Evolutionary conservation across 331 rosid species (phyloP).

Genomic region (Erythrophleum ivorense): DNA sequence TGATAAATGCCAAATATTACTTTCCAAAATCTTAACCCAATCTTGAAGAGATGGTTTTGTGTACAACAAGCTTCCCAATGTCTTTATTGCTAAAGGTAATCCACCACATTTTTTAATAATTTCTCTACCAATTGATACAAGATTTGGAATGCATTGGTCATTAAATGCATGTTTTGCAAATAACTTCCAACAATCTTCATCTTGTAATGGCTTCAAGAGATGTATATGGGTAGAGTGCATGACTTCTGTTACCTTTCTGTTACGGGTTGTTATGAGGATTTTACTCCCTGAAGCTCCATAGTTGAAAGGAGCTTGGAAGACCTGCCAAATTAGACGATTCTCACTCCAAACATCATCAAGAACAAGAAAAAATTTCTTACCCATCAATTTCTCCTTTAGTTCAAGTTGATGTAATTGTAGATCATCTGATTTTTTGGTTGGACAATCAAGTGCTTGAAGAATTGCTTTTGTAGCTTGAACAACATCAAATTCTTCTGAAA

Average conservation of each 20-base stretch:
- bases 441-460: neutral
- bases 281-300: constrained; percentile 3
- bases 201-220: neutral
- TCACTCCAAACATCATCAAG: constrained; percentile 24
- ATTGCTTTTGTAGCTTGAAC: neutral
- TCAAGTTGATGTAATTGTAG: neutral
- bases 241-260: neutral
- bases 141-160: neutral
- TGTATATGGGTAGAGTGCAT: neutral
- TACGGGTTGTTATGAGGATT: constrained; percentile 1
- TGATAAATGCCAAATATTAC: neutral
- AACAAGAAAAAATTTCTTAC: neutral
- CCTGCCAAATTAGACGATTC: neutral
- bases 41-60: neutral
- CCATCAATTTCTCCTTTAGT: neutral
- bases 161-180: constrained; percentile 1
- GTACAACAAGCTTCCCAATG: neutral
- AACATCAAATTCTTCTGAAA: constrained; percentile 27
- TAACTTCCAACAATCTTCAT: constrained; percentile 5
- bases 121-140: neutral
- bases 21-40: neutral
- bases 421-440: neutral
- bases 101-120: constrained; percentile 9
- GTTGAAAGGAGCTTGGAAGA: neutral
- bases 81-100: constrained; percentile 17